Evolutionary conservation across 208 protist species (phyloP).

Genomic region (Kentomonas sorsogonicus): DNA sequence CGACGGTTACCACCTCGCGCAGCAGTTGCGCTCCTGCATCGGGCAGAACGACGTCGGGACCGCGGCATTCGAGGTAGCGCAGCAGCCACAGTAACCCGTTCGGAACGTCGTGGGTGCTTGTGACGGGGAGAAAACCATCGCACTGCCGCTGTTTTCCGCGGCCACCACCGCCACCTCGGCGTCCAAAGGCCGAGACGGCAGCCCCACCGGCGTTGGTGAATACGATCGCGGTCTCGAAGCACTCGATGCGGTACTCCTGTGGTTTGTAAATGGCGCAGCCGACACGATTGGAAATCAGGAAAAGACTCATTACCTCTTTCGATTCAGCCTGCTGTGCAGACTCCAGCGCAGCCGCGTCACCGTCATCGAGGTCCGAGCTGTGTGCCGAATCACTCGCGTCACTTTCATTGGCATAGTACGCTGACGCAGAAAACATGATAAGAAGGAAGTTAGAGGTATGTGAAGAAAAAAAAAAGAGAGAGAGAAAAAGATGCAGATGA

Average conservation of each 20-base stretch:
- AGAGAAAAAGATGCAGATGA: background rate
- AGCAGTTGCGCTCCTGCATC: constrained; percentile 26
- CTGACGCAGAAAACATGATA: constrained; percentile 16
- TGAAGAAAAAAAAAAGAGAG: constrained; percentile 14
- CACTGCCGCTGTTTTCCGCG: background rate
- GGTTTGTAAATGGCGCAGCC: constrained; percentile 38
- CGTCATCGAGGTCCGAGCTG: constrained; percentile 1
- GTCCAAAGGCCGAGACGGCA: too few relatives aligned
- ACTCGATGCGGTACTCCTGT: constrained; percentile 36
- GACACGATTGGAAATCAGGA: constrained; percentile 14
- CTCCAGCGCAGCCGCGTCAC: constrained; percentile 22
- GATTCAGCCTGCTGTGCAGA: constrained; percentile 1
- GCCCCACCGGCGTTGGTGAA: constrained; percentile 1
- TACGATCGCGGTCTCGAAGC: constrained; percentile 34
- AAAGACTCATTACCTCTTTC: constrained; percentile 17
- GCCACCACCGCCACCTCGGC: constrained; percentile 6
- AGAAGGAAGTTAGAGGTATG: constrained; percentile 8
- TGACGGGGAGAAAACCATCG: background rate
- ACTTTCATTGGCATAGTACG: constrained; percentile 5
- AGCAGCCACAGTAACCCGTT: constrained; percentile 43
- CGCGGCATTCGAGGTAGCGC: constrained; percentile 33
- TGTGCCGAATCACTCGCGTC: background rate
- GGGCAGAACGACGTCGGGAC: constrained; percentile 38
- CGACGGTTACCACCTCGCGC: constrained; percentile 24
- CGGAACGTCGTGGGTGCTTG: constrained; percentile 28